Conservation (phyloP, 257 asterid species). For the Solanum rostratum region DNA sequence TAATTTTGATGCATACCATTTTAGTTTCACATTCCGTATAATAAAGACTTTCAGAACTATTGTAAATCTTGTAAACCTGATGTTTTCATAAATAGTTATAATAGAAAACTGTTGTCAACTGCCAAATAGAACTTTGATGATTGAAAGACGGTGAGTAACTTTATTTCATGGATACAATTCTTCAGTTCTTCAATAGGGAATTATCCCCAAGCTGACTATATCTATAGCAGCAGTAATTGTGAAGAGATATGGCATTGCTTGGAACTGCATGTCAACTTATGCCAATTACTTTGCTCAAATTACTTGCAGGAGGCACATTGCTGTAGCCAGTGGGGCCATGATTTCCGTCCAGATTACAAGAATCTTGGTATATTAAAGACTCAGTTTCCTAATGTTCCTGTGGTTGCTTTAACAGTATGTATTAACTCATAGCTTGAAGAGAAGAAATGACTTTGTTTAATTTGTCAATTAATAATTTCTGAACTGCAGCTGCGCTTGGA, state of each 20-base stretch:
- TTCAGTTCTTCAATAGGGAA: neutral
- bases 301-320: conserved; percentile 95
- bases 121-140: neutral
- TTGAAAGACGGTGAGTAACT: neutral
- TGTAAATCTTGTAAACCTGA: neutral
- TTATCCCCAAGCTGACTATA: neutral
- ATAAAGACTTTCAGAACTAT: neutral
- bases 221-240: neutral
- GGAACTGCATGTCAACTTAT: neutral
- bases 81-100: neutral
- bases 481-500: neutral
- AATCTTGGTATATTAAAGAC: conserved; percentile 96
- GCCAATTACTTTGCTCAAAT: neutral
- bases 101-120: neutral
- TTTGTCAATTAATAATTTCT: neutral
- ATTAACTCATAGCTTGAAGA: neutral
- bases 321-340: conserved; percentile 99
- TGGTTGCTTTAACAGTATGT: conserved; percentile 88
- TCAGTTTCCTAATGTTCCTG: conserved; percentile 89
- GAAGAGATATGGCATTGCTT: neutral
- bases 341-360: conserved; percentile 97
- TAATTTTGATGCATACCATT: neutral
- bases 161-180: neutral
- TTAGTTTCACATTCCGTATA: neutral
- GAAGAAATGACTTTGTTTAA: conserved; percentile 1